Evolutionary conservation across 2,329 filamentous ascomycete species (phyloP), one percentile per base, ranked within the genome.

Genomic region (Thielaviopsis ethacetica): DNA sequence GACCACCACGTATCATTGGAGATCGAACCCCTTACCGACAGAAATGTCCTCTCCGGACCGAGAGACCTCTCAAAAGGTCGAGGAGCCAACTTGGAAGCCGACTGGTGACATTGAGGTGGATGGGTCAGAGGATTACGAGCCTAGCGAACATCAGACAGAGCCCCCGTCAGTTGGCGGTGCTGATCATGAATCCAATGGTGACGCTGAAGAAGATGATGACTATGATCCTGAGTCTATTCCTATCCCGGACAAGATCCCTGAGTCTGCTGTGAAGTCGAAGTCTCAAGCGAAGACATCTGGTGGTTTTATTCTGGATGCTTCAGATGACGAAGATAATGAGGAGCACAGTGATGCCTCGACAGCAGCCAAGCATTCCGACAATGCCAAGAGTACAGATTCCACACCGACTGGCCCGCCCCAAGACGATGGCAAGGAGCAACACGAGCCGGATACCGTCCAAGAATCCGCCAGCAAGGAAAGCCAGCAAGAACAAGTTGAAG

Each of bases 261-360:
- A 61, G 59, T 65, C 51, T 51, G 64, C 65, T 53, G 65, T 67
- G 44, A 63, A 66, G 34, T 65, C 60, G 38, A 62, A 62, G 4
- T 64, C 70, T 61, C 85, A 84, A 69, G 81, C 77, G 38, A 81
- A 80, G 68, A 80, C 75, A 62, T 75, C 77, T 24, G 79, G 78
- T 50, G 80, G 80, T 52, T 83, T 83, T 69, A 70, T 82, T 66
- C 74, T 82, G 65, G 78, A 76, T 67, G 80, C 77, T 58, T 82
- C 79, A 30, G 80, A 82, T 63, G 78, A 80, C 38, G 79, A 81
- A 64, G 79, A 80, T 3, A 67, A 71, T 27, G 65, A 65, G 1
- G 63, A 64, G 57, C 66, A 67, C 19, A 66, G 68, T 61, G 64
- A 68, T 60, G 64, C 63, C 49, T 61, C 66, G 26, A 66, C 62